These are phyloP conservation scores for Xanthoconium separans DNA, from an alignment of 1,284 basidiomycete species.

Conservation along the genomic window DNA sequence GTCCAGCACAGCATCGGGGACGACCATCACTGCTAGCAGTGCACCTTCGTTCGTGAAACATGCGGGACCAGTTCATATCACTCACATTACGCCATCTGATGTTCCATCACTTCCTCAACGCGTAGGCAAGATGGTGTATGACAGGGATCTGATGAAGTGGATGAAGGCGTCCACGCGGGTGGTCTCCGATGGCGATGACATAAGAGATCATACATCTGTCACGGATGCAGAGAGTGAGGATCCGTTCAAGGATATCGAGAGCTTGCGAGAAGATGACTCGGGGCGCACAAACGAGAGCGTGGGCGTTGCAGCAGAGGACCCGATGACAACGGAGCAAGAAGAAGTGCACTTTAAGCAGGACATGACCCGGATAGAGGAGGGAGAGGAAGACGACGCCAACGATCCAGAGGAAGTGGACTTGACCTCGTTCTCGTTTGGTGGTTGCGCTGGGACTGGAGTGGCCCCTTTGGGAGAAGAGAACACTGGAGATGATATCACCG, in stretches of 20 bases:
- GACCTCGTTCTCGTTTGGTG: conserved; percentile 72
- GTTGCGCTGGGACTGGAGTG: conserved; percentile 46
- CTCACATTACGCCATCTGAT: conserved; percentile 78
- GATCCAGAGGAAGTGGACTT: conserved; percentile 67
- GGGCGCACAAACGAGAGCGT: conserved; percentile 17
- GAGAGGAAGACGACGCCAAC: conserved; percentile 40
- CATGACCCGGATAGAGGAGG: conserved; percentile 51
- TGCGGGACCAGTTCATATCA: conserved; percentile 71
- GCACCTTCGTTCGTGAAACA: conserved; percentile 83
- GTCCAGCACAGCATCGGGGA: conserved; percentile 75
- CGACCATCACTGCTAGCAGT: conserved; percentile 67
- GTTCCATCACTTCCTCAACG: conserved; percentile 71
- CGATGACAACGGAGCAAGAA: conserved; percentile 23
- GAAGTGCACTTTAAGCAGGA: conserved; percentile 37
- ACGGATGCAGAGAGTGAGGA: conserved; percentile 71
- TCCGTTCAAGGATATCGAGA: conserved; percentile 86
- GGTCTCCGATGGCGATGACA: conserved; percentile 39
- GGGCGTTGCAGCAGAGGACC: conserved; percentile 7
- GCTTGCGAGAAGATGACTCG: conserved; percentile 62
- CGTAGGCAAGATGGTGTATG: conserved; percentile 86
- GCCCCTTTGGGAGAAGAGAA: conserved; percentile 39
- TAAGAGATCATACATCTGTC: conserved; percentile 37
- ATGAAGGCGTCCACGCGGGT: conserved; percentile 54
- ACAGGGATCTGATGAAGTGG: conserved; percentile 81
- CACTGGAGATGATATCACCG: conserved; percentile 43